Evolutionary conservation across 2,329 filamentous ascomycete species (phyloP), one percentile per base, ranked within the genome.

Genomic region (Setomelanomma holmii): DNA sequence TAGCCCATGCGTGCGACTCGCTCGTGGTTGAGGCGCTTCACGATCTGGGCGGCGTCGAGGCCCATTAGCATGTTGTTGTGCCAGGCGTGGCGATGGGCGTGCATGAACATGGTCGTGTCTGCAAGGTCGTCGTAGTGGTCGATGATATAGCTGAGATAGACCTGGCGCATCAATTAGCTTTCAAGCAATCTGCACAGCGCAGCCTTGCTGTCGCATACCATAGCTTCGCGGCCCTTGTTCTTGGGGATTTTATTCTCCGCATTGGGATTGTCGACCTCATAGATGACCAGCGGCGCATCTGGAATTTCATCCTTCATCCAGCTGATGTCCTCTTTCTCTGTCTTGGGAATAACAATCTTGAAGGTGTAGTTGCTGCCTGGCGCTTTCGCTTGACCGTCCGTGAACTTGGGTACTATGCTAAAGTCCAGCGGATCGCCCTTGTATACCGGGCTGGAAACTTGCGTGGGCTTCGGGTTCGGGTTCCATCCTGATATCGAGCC

Each of bases 221-320:
- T 86, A 20, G 83, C 82, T 69, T 88, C 85, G 61, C 84, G 80
- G 38, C 85, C 85, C 64, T 86, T 85, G 57, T 87, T 86, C 62
- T 78, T 79, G 5, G 82, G 81, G 0, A 82, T 76, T 60, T 82
- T 82, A 17, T 82, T 64, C 20, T 77, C 72, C 5, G 82, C 70
- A 20, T 72, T 69, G 2, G 77, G 76, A 53, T 84, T 81, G 58
- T 85, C 79, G 23, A 81, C 81, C 41, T 81, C 76, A 58, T 85
- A 85, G 11, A 84, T 67, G 10, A 79, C 76, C 10, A 75, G 66
- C 19, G 70, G 67, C 36, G 64, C 62, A 47, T 74, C 67, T 1
- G 68, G 68, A 5, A 75, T 61, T 55, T 75, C 72, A 36, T 55
- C 36, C n/a, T 58, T 50, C 64, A 76, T 72, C 73, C 73, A 76